Base-by-base conservation (phyloP, 2,329 filamentous ascomycete species). In the Colletotrichum somersetense region DNA sequence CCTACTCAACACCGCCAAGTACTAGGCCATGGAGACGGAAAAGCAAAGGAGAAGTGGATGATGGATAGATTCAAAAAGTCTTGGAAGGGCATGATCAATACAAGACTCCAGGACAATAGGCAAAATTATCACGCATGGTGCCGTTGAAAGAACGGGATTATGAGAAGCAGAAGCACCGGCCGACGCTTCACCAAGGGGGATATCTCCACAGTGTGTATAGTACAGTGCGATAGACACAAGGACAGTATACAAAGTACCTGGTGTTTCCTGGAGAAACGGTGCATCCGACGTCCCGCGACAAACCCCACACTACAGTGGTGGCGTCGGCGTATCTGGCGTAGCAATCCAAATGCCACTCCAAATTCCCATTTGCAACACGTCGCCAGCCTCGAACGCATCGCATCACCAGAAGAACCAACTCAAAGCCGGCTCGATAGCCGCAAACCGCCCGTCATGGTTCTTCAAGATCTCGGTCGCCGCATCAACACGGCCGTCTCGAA, bases 381-480 rank as follows among this genome's bases (percentile, higher is more conserved):
- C 69, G 63, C 48, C 64, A 64, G 52, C 62, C 40, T 11, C 20
- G 26, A 61, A n/a, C 48, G 62, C 62, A 73, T 66, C 62, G 52
- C 52, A 55, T 57, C 53, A 57, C 33, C 35, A 38, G 23, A 61
- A 65, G 46, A 64, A 72, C 56, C 52, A 64, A 72, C 59, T 46
- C 62, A 23, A 67, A 74, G 64, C 56, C 73, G 73, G 73, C 73
- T 74, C 66, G 33, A 55, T n/a, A 75, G 73, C 73, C 72, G 73
- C 73, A 74, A 66, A 33, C 65, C 72, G 62, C 65, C 50, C 74
- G 81, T 79, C 81, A 99, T 99, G 96, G 96, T 99, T 89, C 93
- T 99, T 80, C 95, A 97, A 91, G 96, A 99, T 89, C 90, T 99
- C 72, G 96, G 96, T 78, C 95, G 96, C 88, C 96, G 96, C 85